Evolutionary conservation across 2,329 filamentous ascomycete species (phyloP), one percentile per base, ranked within the genome.

Genomic region (Fusarium anthophilum): DNA sequence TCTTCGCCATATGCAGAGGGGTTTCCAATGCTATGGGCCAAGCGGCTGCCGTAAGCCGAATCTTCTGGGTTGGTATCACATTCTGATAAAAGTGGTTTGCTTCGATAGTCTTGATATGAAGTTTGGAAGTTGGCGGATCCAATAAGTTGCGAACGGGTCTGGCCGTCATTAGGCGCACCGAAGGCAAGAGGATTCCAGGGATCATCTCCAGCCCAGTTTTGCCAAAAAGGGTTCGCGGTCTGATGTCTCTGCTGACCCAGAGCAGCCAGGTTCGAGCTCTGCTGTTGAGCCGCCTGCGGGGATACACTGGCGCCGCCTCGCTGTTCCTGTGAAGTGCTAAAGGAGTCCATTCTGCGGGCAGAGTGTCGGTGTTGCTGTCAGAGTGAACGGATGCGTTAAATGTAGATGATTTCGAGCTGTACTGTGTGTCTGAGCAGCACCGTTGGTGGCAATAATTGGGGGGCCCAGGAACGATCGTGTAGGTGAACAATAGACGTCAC

Each of bases 1-100:
- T 87, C 85, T 22, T 87, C 86, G 5, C 82, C 85, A 69, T 82
- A 84, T 44, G 84, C 77, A 3, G 87, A 88, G 22, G 79, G 80
- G 47, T 84, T 85, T 13, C 82, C 82, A 57, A 84, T 80, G 70
- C 86, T 87, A 32, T 79, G 83, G 30, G 83, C 83, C 10, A 82
- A 71, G 28, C 77, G 74, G 63, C 82, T 82, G 57, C 84, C 85
- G 70, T 88, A 88, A 28, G 85, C 86, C 17, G 87, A 88, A 73
- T 88, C 86, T 6, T 82, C 80, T 15, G 81, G 76, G 48, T 79
- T 58, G 8, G 82, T 85, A 53, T 81, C 82, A 67, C 81, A 82
- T 51, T 86, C 85, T 11, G 85, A 87, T 13, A 82, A 78, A 38
- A 81, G 74, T 17, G 65, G 66, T 10, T 73, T 71, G 64, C 61